Evolutionary conservation across 257 asterid species (phyloP), one percentile per base, ranked within the genome.

Genomic region (Catharanthus roseus): DNA sequence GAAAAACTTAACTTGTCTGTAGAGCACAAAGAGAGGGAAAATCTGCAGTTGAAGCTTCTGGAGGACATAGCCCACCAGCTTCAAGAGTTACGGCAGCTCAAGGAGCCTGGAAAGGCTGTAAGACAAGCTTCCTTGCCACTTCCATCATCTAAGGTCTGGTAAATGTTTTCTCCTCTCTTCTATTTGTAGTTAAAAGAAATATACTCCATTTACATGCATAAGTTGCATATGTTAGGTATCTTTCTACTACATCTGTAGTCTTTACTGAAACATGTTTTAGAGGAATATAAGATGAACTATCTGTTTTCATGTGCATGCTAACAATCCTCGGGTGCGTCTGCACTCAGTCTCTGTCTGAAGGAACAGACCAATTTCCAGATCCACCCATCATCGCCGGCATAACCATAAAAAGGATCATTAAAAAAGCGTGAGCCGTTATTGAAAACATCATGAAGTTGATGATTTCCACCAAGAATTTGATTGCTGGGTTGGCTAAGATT

Each of bases 81-180:
- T 78, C 88, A 80, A 77, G 95, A 86, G 83, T 82, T 90, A 64
- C 78, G 81, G 66, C 85, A 64, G 71, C 73, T 80, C 33, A 81
- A 74, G 31, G 86, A 70, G 68, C 86, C 87, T 60, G 84, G 79
- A 72, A 82, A 77, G 75, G 73, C 85, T 72, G 80, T 65, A 18
- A 80, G 96, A 10, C 97, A 88, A 77, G 82, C 78, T 42, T 90
- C 93, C 70, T 70, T 90, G 71, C 96, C 95, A 54, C 84, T 76
- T 78, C 90, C 93, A 24, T 78, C 82, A 61, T 80, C 96, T 45
- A 84, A 90, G 97, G 96, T 87, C 58, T 61, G 36, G 28, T 44
- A 23, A 57, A 66, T 81, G 21, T 53, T 1, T 68, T 55, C 23
- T 24, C 29, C 34, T 47, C 4, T 77, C 42, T 73, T 55, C 51